Base-by-base conservation (phyloP, 176 grass and related monocot genomes). In the Luzula sylvatica region DNA sequence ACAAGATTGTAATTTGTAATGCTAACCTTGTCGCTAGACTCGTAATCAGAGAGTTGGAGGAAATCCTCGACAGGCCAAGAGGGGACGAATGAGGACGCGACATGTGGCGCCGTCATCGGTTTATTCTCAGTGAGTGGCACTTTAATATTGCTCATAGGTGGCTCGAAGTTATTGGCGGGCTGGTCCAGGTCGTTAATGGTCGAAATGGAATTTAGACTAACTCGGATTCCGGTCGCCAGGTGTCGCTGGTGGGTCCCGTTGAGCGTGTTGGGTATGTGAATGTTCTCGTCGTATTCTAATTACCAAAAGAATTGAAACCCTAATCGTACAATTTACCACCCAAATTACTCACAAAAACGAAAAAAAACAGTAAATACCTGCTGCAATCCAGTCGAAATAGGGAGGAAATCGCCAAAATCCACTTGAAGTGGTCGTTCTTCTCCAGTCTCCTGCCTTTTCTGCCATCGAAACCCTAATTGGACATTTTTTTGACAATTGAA, bases 241-340 rank as follows among this genome's bases (percentile, higher is more conserved):
- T 98, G 89, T 8, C 93, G 86, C 56, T 87, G 93, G 82, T 98
- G 93, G n/a, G 89, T 68, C 4, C 93, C 93, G 23, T 85, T 74
- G n/a, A 98, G 81, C 32, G 86, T 86, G 14, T 85, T 81, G 1
- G 86, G 64, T 2, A 98, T 81, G 26, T 98, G 93, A 54, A 92
- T 92, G 30, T 85, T 74, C 72, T 87, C 92, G 69, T 98, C 93
- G 55, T 85, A 98, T 52, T 98, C 93, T 11, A n/a, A n/a, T n/a
- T n/a, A n/a, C n/a, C n/a, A n/a, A n/a, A n/a, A n/a, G n/a, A n/a
- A n/a, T n/a, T n/a, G n/a, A n/a, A n/a, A n/a, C n/a, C n/a, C n/a
- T n/a, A n/a, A n/a, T n/a, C n/a, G n/a, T n/a, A n/a, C n/a, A n/a
- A n/a, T n/a, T n/a, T n/a, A n/a, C n/a, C n/a, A n/a, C n/a, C n/a